Evolutionary conservation across 176 grass and related monocot species (phyloP).

Genomic region (Oryza glaberrima): DNA sequence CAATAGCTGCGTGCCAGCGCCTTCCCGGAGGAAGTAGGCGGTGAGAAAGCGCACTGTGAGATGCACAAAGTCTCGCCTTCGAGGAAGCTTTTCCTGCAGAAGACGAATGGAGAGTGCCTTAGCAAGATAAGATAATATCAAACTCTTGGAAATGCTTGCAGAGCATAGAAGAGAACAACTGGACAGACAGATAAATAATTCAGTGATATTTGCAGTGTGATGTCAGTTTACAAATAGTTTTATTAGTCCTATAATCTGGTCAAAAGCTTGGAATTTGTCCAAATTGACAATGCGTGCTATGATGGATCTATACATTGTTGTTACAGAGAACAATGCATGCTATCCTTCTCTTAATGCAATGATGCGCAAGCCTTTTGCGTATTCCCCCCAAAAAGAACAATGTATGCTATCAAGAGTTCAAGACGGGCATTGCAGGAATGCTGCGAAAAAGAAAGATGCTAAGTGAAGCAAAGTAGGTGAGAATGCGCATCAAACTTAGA

Average conservation of each 20-base stretch:
- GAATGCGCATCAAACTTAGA: not conserved
- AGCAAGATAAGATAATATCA: not conserved
- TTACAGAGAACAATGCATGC: not conserved
- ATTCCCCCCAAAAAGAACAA: not conserved
- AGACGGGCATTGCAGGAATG: not conserved
- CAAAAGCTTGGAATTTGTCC: not conserved
- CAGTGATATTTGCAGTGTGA: not conserved
- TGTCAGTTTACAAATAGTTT: not conserved
- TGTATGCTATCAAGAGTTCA: not conserved
- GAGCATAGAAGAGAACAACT: not conserved
- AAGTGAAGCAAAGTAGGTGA: not conserved
- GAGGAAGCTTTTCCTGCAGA: slow-evolving; percentile 61
- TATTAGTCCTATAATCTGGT: not conserved
- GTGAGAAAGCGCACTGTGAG: slow-evolving; percentile 73
- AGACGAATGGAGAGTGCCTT: not conserved
- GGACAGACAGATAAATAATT: not conserved
- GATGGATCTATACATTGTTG: not conserved
- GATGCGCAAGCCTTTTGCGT: too few relatives aligned
- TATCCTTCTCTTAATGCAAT: too few relatives aligned
- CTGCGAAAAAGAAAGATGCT: not conserved
- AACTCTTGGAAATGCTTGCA: not conserved
- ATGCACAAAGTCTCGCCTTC: slow-evolving; percentile 37
- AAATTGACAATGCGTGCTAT: not conserved
- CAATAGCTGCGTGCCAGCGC: slow-evolving; percentile 63
- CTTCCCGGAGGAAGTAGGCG: slow-evolving; percentile 73